Evolutionary conservation across 176 grass and related monocot species (phyloP).

Genomic region (Avena sativa): DNA sequence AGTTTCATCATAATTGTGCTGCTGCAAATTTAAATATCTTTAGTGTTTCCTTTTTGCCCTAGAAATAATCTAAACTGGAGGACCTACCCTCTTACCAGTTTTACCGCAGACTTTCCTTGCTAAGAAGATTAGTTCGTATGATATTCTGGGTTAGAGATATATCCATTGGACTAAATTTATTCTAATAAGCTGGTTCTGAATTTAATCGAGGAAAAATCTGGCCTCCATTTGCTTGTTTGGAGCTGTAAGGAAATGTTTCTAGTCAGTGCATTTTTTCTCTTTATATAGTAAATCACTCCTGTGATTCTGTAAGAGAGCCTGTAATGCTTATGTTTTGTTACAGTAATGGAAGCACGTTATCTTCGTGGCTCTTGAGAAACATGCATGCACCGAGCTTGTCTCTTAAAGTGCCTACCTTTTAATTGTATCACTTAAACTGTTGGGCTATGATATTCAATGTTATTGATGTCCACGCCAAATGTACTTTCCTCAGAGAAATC

Average conservation of each 20-base stretch:
- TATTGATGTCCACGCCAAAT: background rate
- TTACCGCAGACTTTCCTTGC: background rate
- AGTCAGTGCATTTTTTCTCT: background rate
- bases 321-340: constrained; percentile 18
- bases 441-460: background rate
- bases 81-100: background rate
- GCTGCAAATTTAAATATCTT: background rate
- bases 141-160: background rate
- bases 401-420: background rate
- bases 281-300: background rate
- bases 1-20: background rate
- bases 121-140: constrained; percentile 11
- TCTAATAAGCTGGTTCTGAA: background rate
- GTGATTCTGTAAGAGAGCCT: background rate
- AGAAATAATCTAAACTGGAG: background rate
- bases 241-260: constrained; percentile 14
- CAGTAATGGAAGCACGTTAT: background rate
- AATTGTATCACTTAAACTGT: constrained; percentile 1
- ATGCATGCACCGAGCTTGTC: background rate
- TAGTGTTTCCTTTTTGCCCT: background rate
- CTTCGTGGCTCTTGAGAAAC: constrained; percentile 3
- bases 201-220: background rate
- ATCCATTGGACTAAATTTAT: background rate
- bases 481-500: background rate
- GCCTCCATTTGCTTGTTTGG: background rate